phyloP scores from a whole-genome alignment of 1,139 yeast genomes.

The Spathaspora sp. region DNA sequence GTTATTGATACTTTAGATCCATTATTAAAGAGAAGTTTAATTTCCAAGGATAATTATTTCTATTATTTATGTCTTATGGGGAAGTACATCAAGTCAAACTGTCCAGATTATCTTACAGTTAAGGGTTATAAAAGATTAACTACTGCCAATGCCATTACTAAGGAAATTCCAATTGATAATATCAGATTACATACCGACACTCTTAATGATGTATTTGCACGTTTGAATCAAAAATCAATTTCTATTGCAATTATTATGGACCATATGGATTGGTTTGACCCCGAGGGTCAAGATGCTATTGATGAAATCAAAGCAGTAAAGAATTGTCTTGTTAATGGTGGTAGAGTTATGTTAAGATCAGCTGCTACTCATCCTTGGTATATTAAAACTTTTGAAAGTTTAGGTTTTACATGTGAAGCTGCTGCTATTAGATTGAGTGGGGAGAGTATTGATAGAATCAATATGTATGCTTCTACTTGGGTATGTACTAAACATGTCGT shows the following conservation, averaged over 20 bases:
- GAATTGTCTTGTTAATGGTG: constrained; percentile 63
- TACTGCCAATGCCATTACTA: constrained; percentile 19
- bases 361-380: constrained; percentile 81
- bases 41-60: constrained; percentile 74
- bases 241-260: constrained; percentile 85
- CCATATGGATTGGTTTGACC: constrained; percentile 90
- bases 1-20: constrained; percentile 81
- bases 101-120: constrained; percentile 73
- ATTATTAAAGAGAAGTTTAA: constrained; percentile 57
- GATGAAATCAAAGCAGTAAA: constrained; percentile 66
- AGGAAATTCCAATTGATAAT: constrained; percentile 52
- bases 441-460: constrained; percentile 69
- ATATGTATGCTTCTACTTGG: constrained; percentile 91
- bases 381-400: constrained; percentile 60
- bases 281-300: constrained; percentile 60
- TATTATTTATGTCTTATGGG: constrained; percentile 71
- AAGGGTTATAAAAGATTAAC: constrained; percentile 55
- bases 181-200: constrained; percentile 80
- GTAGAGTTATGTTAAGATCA: constrained; percentile 75
- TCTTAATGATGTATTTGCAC: constrained; percentile 68
- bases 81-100: constrained; percentile 57
- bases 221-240: constrained; percentile 60
- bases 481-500: constrained; percentile 56
- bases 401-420: constrained; percentile 66
- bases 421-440: constrained; percentile 68